These are phyloP conservation scores for Pichia sp. DNA, from an alignment of 1,139 yeast genomes.

Conservation along the genomic window DNA sequence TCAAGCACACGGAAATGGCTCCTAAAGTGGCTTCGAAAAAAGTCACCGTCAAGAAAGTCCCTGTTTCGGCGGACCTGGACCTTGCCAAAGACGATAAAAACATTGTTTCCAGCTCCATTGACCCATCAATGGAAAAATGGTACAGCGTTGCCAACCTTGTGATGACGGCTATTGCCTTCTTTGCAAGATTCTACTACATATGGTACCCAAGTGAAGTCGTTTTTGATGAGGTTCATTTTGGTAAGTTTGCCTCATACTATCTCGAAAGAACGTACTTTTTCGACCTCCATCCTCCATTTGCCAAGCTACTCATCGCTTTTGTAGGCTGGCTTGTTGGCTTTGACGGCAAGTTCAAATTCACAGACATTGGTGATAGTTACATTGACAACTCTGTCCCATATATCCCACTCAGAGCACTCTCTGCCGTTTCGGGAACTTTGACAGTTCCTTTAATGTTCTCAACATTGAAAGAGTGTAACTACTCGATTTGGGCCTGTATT, in stretches of 20 bases:
- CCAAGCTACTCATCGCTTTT: conserved; percentile 83
- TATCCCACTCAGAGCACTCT: conserved; percentile 75
- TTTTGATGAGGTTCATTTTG: conserved; percentile 97
- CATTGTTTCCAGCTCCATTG: conserved; percentile 7
- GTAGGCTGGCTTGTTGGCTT: conserved; percentile 89
- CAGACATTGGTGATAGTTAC: conserved; percentile 83
- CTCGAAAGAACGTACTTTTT: conserved; percentile 81
- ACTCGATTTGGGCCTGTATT: conserved; percentile 70
- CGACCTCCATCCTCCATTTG: conserved; percentile 97
- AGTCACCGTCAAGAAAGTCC: conserved; percentile 4
- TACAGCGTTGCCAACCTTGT: conserved; percentile 42
- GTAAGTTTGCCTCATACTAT: conserved; percentile 89
- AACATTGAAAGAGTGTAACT: conserved; percentile 80
- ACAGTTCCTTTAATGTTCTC: conserved; percentile 79
- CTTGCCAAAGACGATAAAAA: neutral
- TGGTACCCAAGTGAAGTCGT: conserved; percentile 82
- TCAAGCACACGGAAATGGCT: conserved; percentile 9
- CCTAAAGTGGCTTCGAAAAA: conserved; percentile 10
- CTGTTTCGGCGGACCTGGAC: neutral
- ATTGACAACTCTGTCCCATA: conserved; percentile 77
- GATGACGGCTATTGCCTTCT: conserved; percentile 63
- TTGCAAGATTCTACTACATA: conserved; percentile 66
- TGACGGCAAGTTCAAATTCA: conserved; percentile 86
- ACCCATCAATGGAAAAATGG: conserved; percentile 27
- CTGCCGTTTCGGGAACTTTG: conserved; percentile 77